Evolutionary conservation across 495 filamentous ascomycete species (phyloP).

Genomic region (Hypoxylon subgilvum): DNA sequence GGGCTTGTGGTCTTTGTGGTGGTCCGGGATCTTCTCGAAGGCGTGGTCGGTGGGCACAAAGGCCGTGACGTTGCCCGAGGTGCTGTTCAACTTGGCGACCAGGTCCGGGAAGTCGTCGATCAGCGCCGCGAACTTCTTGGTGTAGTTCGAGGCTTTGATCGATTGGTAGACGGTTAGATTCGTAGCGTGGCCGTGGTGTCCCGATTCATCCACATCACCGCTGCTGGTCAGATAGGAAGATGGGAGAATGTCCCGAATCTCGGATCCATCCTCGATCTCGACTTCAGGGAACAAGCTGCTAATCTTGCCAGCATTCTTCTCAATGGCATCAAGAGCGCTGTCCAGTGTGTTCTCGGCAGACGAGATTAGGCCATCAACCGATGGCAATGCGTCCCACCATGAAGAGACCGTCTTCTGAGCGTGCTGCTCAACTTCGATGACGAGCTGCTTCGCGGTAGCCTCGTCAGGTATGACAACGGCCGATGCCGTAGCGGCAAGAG

Average conservation of each 20-base stretch:
- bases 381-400: slow-evolving; percentile 10
- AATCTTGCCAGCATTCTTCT: slow-evolving; percentile 36
- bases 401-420: slow-evolving; percentile 30
- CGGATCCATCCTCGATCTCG: slow-evolving; percentile 6
- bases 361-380: slow-evolving; percentile 41
- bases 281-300: slow-evolving; percentile 18
- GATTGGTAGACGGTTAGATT: slow-evolving; percentile 78
- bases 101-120: slow-evolving; percentile 74
- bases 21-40: slow-evolving; percentile 69
- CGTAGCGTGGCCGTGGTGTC: slow-evolving; percentile 43
- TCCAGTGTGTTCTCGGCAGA: slow-evolving; percentile 49
- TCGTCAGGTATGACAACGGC: slow-evolving; percentile 68
- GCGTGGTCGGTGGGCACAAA: slow-evolving; percentile 80
- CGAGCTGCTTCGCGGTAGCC: slow-evolving; percentile 46
- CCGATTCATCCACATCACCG: slow-evolving; percentile 4
- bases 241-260: slow-evolving; percentile 28
- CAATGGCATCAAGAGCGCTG: slow-evolving; percentile 43
- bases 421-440: slow-evolving; percentile 28
- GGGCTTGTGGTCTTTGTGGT: slow-evolving; percentile 53
- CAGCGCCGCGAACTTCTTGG: slow-evolving; percentile 73
- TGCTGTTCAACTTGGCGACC: slow-evolving; percentile 71
- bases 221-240: slow-evolving; percentile 32
- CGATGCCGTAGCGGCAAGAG: slow-evolving; percentile 57
- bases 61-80: slow-evolving; percentile 71
- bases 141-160: slow-evolving; percentile 74